These are phyloP conservation scores for Solanum commersonii DNA, from an alignment of 257 asterid genomes.

Conservation along the genomic window DNA sequence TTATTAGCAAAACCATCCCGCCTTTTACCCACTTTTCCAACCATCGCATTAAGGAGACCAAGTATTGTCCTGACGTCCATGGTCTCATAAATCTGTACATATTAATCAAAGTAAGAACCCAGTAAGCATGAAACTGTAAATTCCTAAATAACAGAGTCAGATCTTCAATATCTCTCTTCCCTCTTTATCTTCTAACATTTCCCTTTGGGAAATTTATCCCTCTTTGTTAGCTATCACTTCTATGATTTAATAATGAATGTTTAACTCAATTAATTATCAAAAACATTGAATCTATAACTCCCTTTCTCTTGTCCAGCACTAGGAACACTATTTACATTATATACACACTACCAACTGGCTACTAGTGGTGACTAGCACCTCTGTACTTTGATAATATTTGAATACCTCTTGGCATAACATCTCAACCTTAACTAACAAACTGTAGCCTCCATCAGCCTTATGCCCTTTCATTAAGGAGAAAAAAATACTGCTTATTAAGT, in stretches of 20 bases:
- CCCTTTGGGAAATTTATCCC: not conserved
- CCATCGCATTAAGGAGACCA: slow-evolving; percentile 91
- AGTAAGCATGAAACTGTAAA: not conserved
- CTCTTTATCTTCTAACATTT: not conserved
- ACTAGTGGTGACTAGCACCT: not conserved
- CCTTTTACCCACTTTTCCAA: slow-evolving; percentile 92
- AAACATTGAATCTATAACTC: not conserved
- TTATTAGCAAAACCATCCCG: not conserved
- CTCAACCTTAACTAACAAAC: not conserved
- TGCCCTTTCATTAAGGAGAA: not conserved
- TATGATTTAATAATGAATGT: not conserved
- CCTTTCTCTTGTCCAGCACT: not conserved
- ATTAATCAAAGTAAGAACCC: slow-evolving; percentile 10
- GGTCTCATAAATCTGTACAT: slow-evolving; percentile 66
- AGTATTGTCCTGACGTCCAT: slow-evolving; percentile 84
- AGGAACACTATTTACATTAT: not conserved
- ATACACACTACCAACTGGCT: not conserved
- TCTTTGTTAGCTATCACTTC: not conserved
- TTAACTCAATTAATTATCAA: not conserved
- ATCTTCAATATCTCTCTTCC: not conserved
- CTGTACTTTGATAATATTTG: not conserved
- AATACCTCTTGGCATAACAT: not conserved
- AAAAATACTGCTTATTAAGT: not conserved
- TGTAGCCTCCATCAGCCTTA: not conserved
- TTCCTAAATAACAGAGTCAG: not conserved